A percentile compares a stretch with the other conserved stretches of the same genome.
Conservation (phyloP, 1,139 yeast genomes). For the Scheffersomyces stambukii region DNA sequence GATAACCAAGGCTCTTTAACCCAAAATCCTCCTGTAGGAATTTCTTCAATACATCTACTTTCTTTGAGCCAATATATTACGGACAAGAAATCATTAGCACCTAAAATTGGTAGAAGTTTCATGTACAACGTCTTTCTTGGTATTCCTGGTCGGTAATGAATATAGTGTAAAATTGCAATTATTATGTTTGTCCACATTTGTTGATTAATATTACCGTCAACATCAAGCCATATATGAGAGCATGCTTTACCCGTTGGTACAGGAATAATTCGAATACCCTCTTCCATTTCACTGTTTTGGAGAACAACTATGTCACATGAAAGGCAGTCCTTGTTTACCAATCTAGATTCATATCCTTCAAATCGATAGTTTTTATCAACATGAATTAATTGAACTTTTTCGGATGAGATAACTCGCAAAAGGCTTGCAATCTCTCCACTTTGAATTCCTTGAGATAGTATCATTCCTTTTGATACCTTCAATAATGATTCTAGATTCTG, state of each 20-base stretch:
- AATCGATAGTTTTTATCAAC: slow-evolving; percentile 50
- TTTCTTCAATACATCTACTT: slow-evolving; percentile 39
- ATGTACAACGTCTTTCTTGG: slow-evolving; percentile 27
- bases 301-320: slow-evolving; percentile 57
- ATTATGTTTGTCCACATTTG: slow-evolving; percentile 58
- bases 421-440: slow-evolving; percentile 57
- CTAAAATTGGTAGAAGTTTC: slow-evolving; percentile 38
- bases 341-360: slow-evolving; percentile 58
- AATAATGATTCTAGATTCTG: slow-evolving; percentile 34
- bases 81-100: slow-evolving; percentile 44
- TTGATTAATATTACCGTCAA: slow-evolving; percentile 55
- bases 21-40: no score
- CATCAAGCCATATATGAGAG: slow-evolving; percentile 69
- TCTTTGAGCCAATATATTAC: slow-evolving; percentile 57
- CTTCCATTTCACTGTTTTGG: not conserved
- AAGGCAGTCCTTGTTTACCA: slow-evolving; percentile 55
- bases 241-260: slow-evolving; percentile 63
- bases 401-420: slow-evolving; percentile 40
- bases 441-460: slow-evolving; percentile 55
- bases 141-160: slow-evolving; percentile 70
- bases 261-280: slow-evolving; percentile 15
- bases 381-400: slow-evolving; percentile 39
- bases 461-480: slow-evolving; percentile 44
- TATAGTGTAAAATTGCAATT: slow-evolving; percentile 41
- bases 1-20: no score